Base-by-base conservation (phyloP, 768 basidiomycete species). In the Leccinum truebloodii region DNA sequence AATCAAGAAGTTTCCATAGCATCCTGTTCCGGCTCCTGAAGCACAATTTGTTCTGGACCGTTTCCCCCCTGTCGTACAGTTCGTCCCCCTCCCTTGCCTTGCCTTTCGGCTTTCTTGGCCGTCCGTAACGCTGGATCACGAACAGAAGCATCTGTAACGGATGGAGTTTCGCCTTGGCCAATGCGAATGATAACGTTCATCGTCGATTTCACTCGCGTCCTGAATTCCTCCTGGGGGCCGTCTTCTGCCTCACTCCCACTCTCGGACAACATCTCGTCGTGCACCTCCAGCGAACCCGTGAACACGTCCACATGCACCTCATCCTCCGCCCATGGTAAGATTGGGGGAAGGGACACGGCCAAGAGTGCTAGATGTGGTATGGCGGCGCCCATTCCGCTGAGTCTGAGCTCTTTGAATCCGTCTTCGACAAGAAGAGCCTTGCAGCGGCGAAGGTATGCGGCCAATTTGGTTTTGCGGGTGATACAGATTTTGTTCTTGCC, bases 371-470 rank as follows among this genome's bases (percentile, higher is more conserved):
- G 83, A 66, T 87, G 87, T 3, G 94, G 92, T 59, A 95, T 94
- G 2, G 94, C 92, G 5, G 94, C 94, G 26, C 92, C 94, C 86
- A 95, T 89, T 6, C 91, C 94, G 60, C 83, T 85, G 49, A 95
- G 73, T 71, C 87, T 84, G 34, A 95, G 73, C 5, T 83, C 86
- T 63, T 88, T 88, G 68, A 90, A 92, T 86, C 89, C 92, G 63
- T 93, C 86, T 49, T 86, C 82, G 50, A 92, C 68, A 50, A 94
- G 74, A 30, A 88, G 73, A 60, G 86, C 81, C 67, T 90, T 92
- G 72, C 92, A 94, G 52, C 89, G 82, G 57, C 87, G 78, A 73
- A 94, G 81, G 71, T 94, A 94, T 55, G 83, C 80, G 37, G 85
- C 87, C 6, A 94, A 70, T 39, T 83, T 75, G 1, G 89, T 90